Conservation (phyloP, 208 protist species). For the Acanthamoeba triangularis region DNA sequence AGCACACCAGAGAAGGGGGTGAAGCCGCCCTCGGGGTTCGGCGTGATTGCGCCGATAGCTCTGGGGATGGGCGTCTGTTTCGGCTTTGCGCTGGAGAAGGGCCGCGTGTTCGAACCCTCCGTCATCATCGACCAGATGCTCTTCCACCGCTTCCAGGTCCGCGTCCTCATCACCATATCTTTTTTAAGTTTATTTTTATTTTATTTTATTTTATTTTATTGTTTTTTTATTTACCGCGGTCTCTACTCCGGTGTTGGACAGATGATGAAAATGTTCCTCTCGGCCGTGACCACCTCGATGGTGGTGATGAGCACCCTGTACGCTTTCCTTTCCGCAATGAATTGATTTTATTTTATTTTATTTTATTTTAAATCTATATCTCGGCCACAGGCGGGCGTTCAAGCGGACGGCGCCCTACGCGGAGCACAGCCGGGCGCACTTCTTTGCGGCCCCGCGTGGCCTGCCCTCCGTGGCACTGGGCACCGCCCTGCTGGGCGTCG, state of each 20-base stretch:
- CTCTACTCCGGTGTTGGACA: background rate
- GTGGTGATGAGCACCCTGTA: conserved; percentile 38
- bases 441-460: conserved; percentile 15
- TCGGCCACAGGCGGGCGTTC: background rate
- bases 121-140: conserved; percentile 66
- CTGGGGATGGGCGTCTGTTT: conserved; percentile 4
- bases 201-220: background rate
- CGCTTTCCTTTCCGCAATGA: background rate
- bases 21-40: background rate
- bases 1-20: background rate
- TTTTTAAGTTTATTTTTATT: no score
- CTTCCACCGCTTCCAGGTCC: conserved; percentile 17
- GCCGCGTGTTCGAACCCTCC: conserved; percentile 35
- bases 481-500: conserved; percentile 8
- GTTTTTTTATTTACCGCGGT: background rate
- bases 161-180: background rate
- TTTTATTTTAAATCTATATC: no score
- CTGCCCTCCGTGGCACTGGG: conserved; percentile 37
- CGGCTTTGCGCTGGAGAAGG: conserved; percentile 55
- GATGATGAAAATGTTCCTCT: conserved; percentile 72
- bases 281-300: conserved; percentile 6
- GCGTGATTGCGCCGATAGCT: background rate
- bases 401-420: background rate
- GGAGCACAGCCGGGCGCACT: background rate
- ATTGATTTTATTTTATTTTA: background rate